Conservation (phyloP, 2,329 filamentous ascomycete genomes). For the Onygenales sp. region DNA sequence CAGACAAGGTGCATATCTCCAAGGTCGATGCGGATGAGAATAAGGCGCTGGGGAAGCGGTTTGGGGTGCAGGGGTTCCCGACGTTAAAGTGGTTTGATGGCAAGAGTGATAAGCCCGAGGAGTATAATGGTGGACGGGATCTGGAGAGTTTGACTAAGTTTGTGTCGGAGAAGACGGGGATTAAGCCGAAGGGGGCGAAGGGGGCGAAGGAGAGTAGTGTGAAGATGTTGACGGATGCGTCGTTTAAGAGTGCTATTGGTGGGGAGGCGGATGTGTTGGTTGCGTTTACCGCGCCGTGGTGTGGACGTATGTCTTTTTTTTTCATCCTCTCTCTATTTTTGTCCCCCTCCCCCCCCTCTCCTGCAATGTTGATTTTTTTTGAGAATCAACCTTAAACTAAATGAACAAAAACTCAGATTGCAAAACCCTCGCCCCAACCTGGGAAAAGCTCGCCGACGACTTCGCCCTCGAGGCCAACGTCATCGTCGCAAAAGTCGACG, state of each 20-base stretch:
- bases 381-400: no score
- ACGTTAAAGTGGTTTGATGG: constrained; percentile 98
- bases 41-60: constrained; percentile 72
- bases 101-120: constrained; percentile 72
- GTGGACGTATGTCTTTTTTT: constrained; percentile 66
- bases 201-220: constrained; percentile 63
- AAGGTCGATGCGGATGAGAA: constrained; percentile 95
- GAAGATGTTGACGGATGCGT: constrained; percentile 66
- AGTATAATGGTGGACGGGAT: constrained; percentile 82
- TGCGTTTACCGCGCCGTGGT: constrained; percentile 97
- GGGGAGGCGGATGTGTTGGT: constrained; percentile 83
- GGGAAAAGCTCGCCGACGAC: constrained; percentile 77
- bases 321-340: background rate
- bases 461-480: constrained; percentile 71
- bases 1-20: constrained; percentile 74
- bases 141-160: constrained; percentile 75
- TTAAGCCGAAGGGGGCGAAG: constrained; percentile 59
- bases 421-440: constrained; percentile 83
- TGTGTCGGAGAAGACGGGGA: constrained; percentile 75
- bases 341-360: no score
- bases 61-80: constrained; percentile 87
- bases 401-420: constrained; percentile 56
- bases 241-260: constrained; percentile 70
- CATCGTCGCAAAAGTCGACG: constrained; percentile 89
- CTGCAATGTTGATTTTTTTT: no score